phyloP scores from a whole-genome alignment of 2,329 filamentous ascomycete genomes.

The Talaromyces piceae region DNA sequence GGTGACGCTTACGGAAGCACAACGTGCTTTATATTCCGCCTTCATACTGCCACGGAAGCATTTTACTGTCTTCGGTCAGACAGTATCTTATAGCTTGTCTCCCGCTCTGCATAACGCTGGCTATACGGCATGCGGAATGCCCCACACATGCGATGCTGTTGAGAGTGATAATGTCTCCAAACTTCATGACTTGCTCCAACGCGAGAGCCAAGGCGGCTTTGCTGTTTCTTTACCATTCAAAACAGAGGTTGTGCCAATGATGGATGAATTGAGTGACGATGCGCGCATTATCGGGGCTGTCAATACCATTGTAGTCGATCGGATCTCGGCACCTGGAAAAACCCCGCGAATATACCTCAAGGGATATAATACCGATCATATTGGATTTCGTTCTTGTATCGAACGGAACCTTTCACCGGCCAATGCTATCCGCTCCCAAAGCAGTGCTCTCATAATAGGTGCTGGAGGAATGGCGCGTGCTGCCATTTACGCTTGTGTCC shows the following conservation, averaged over 20 bases:
- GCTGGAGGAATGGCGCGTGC: slow-evolving; percentile 46
- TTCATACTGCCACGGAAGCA: slow-evolving; percentile 63
- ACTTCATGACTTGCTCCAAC: slow-evolving; percentile 56
- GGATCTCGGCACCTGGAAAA: slow-evolving; percentile 30
- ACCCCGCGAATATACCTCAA: slow-evolving; percentile 63
- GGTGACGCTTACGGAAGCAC: slow-evolving; percentile 57
- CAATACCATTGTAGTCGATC: slow-evolving; percentile 67
- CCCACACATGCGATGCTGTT: slow-evolving; percentile 58
- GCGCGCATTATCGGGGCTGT: slow-evolving; percentile 68
- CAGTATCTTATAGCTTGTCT: slow-evolving; percentile 64
- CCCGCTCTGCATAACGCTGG: slow-evolving; percentile 72
- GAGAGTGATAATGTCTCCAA: slow-evolving; percentile 57
- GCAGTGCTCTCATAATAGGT: slow-evolving; percentile 54
- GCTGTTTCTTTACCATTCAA: slow-evolving; percentile 69
- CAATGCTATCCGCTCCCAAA: slow-evolving; percentile 52
- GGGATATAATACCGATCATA: slow-evolving; percentile 77
- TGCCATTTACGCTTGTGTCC: slow-evolving; percentile 34
- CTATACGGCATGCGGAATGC: slow-evolving; percentile 58
- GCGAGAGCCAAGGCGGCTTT: slow-evolving; percentile 63
- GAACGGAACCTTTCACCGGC: slow-evolving; percentile 65
- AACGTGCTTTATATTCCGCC: slow-evolving; percentile 57
- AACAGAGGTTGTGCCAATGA: slow-evolving; percentile 58
- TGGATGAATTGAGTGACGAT: slow-evolving; percentile 62
- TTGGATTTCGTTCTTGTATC: slow-evolving; percentile 67
- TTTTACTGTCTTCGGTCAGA: slow-evolving; percentile 67